A percentile compares a stretch with the other conserved stretches of the same genome.
phyloP scores from a whole-genome alignment of 2,329 filamentous ascomycete genomes.

The Exophiala bonariae region DNA sequence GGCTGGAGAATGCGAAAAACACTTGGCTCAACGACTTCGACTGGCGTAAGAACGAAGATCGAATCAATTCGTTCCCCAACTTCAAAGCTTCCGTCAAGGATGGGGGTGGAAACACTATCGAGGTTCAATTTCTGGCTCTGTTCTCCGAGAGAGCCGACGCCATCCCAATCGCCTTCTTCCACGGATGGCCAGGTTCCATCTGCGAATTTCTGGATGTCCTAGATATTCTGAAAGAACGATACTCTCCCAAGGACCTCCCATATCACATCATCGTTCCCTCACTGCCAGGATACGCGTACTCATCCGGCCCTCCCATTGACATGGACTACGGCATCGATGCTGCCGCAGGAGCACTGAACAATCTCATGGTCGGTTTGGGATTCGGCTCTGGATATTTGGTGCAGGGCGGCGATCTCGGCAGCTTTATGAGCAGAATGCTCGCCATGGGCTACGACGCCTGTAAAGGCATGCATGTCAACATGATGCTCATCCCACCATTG shows the following conservation, averaged over 20 bases:
- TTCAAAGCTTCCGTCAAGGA: conserved; percentile 47
- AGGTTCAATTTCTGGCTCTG: conserved; percentile 55
- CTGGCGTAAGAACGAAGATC: conserved; percentile 29
- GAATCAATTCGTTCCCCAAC: conserved; percentile 53
- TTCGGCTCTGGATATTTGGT: conserved; percentile 52
- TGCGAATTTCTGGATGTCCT: conserved; percentile 58
- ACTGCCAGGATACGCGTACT: conserved; percentile 56
- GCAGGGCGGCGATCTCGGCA: conserved; percentile 60
- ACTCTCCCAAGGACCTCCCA: conserved; percentile 53
- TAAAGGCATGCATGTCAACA: too few species aligned
- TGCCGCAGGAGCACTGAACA: conserved; percentile 47
- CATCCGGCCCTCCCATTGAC: conserved; percentile 47
- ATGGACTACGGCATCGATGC: conserved; percentile 43
- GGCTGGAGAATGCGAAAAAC: conserved; percentile 44
- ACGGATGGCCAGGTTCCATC: conserved; percentile 58
- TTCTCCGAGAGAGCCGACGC: conserved; percentile 55
- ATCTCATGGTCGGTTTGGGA: conserved; percentile 54
- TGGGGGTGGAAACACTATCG: conserved; percentile 32
- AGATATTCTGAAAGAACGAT: conserved; percentile 40
- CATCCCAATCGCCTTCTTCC: conserved; percentile 52
- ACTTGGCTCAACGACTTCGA: conserved; percentile 35
- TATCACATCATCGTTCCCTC: conserved; percentile 60
- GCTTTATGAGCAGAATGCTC: conserved; percentile 43
- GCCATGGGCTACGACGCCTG: conserved; percentile 10
- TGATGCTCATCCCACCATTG: too few species aligned